Percentiles rank a stretch among this genome's conserved stretches.
Evolutionary conservation across 106 monocot species (phyloP).

Genomic region (Narthecium ossifragum): DNA sequence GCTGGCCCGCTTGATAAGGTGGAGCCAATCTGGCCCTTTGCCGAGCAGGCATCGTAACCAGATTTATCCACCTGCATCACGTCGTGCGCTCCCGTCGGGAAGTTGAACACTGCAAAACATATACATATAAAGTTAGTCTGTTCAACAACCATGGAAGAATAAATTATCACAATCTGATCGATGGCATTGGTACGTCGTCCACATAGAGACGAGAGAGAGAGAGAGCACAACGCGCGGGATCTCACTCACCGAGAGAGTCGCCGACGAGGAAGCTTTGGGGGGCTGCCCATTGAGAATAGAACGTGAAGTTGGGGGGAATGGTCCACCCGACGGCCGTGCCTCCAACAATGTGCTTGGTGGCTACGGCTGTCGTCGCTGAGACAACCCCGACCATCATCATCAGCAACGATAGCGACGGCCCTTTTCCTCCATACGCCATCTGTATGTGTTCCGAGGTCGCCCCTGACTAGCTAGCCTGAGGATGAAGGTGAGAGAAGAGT

Average conservation of each 20-base stretch:
- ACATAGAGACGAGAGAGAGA: background rate
- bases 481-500: too few species aligned
- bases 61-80: slow-evolving; percentile 24
- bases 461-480: too few species aligned
- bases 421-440: too few species aligned
- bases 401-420: too few species aligned
- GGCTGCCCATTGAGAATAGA: slow-evolving; percentile 18
- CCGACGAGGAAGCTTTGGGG: slow-evolving; percentile 15
- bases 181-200: too few species aligned
- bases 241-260: slow-evolving; percentile 25
- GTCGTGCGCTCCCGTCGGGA: slow-evolving; percentile 11
- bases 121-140: background rate
- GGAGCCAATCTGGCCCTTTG: slow-evolving; percentile 11
- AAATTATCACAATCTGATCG: too few species aligned
- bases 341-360: slow-evolving; percentile 25
- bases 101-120: slow-evolving; percentile 21
- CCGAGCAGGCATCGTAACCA: slow-evolving; percentile 20
- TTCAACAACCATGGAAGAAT: too few species aligned
- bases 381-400: background rate
- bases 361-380: background rate
- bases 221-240: background rate
- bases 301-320: background rate
- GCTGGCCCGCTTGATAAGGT: slow-evolving; percentile 16
- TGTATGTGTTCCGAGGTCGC: too few species aligned
- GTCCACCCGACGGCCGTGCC: slow-evolving; percentile 14